Evolutionary conservation across 768 basidiomycete species (phyloP).

Genomic region (Tulasnella sp.): DNA sequence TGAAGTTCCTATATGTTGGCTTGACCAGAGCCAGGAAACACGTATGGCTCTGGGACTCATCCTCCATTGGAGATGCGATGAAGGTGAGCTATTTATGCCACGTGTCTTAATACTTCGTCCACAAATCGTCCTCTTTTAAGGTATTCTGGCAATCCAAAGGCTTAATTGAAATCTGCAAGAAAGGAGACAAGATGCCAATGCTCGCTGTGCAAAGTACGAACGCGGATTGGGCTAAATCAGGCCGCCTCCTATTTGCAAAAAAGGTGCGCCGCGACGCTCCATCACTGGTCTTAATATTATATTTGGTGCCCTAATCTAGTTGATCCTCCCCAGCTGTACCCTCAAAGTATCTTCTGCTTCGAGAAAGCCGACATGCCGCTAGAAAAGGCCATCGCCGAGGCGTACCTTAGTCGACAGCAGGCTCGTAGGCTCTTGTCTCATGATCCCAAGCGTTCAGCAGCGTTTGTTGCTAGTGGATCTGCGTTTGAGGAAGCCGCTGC

Average conservation of each 20-base stretch:
- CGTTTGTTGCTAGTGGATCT: neutral
- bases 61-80: neutral
- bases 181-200: neutral
- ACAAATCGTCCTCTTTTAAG: neutral
- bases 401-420: constrained; percentile 3
- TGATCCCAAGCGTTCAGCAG: neutral
- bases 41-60: constrained; percentile 14
- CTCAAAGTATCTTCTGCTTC: constrained; percentile 10
- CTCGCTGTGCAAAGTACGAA: neutral
- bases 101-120: neutral
- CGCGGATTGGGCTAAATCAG: neutral
- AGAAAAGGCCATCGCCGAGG: neutral
- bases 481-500: neutral
- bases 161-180: neutral
- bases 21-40: constrained; percentile 13
- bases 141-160: neutral
- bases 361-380: constrained; percentile 1
- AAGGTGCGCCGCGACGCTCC: too few relatives aligned
- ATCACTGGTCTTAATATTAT: neutral
- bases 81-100: neutral
- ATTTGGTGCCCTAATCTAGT: too few relatives aligned
- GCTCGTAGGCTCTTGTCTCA: constrained; percentile 1
- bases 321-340: neutral
- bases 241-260: neutral
- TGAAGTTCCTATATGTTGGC: constrained; percentile 16